phyloP scores from a whole-genome alignment of 768 basidiomycete genomes.

The Kwoniella sp. region DNA sequence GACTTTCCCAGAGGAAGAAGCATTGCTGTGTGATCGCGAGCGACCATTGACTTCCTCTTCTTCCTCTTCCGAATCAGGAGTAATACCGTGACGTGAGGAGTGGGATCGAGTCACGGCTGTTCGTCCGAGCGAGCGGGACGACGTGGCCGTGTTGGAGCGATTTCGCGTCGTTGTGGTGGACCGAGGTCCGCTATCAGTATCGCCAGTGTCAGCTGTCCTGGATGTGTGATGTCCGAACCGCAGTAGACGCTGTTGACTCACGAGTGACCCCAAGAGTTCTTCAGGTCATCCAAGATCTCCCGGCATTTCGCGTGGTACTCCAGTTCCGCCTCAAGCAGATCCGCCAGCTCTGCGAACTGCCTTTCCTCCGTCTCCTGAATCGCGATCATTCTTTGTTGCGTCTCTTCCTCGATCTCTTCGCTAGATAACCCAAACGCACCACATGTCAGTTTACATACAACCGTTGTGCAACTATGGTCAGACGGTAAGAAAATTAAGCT shows the following conservation, averaged over 20 bases:
- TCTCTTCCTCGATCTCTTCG: constrained; percentile 82
- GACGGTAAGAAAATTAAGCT: constrained; percentile 48
- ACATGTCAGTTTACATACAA: neutral
- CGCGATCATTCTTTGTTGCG: constrained; percentile 73
- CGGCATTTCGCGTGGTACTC: constrained; percentile 74
- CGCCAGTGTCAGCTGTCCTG: neutral
- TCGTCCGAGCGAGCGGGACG: constrained; percentile 18
- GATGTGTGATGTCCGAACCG: neutral
- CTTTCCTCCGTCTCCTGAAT: constrained; percentile 78
- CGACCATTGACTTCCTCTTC: constrained; percentile 40
- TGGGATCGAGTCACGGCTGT: constrained; percentile 20
- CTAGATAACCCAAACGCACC: constrained; percentile 57
- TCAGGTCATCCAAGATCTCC: constrained; percentile 72
- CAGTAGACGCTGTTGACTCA: constrained; percentile 53
- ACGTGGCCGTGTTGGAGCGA: constrained; percentile 39
- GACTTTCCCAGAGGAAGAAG: constrained; percentile 35
- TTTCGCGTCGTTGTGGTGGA: constrained; percentile 31
- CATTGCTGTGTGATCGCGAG: constrained; percentile 52
- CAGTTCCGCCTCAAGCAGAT: constrained; percentile 72
- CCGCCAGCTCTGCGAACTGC: constrained; percentile 71
- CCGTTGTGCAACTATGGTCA: neutral
- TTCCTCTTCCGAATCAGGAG: constrained; percentile 38
- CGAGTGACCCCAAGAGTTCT: constrained; percentile 69
- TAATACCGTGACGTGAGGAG: constrained; percentile 15
- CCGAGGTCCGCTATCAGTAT: neutral